These are phyloP conservation scores for Clathrospora elynae DNA, from an alignment of 2,329 filamentous ascomycete genomes.

Conservation along the genomic window DNA sequence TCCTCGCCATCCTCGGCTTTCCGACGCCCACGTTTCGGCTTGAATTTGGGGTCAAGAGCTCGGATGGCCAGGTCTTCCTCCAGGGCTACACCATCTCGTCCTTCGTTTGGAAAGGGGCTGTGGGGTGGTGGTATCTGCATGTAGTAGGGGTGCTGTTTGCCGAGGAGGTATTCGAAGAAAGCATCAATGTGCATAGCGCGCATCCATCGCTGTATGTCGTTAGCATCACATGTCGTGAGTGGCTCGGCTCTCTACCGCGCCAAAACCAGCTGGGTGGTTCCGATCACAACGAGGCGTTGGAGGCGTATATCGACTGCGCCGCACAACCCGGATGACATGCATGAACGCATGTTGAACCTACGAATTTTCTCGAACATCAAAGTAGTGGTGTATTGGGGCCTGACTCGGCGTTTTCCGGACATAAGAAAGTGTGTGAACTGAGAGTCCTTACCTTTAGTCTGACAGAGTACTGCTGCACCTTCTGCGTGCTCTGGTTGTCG, in stretches of 20 bases:
- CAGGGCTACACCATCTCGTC: conserved; percentile 78
- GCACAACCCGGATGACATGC: conserved; percentile 13
- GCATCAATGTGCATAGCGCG: conserved; percentile 93
- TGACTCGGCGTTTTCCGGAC: background rate
- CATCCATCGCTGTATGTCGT: conserved; percentile 77
- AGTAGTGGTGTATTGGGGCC: background rate
- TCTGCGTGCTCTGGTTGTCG: conserved; percentile 88
- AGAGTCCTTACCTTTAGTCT: conserved; percentile 72
- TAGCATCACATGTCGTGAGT: conserved; percentile 11
- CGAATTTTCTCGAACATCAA: background rate
- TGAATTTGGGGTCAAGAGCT: conserved; percentile 77
- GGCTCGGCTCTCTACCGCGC: conserved; percentile 9
- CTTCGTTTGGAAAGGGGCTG: conserved; percentile 66
- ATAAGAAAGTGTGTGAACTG: conserved; percentile 3
- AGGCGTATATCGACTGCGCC: conserved; percentile 9
- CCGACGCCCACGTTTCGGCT: conserved; percentile 65
- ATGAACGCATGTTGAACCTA: conserved; percentile 8
- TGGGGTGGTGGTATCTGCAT: conserved; percentile 70
- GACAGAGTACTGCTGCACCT: conserved; percentile 93
- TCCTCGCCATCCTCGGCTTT: conserved; percentile 62
- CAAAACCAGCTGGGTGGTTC: conserved; percentile 6
- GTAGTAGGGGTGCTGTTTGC: conserved; percentile 79
- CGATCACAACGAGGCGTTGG: conserved; percentile 11
- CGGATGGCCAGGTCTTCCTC: conserved; percentile 89
- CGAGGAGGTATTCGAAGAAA: conserved; percentile 88